Evolutionary conservation across 2,329 filamentous ascomycete genomes (phyloP).

Genomic region (Fusarium oxysporum): DNA sequence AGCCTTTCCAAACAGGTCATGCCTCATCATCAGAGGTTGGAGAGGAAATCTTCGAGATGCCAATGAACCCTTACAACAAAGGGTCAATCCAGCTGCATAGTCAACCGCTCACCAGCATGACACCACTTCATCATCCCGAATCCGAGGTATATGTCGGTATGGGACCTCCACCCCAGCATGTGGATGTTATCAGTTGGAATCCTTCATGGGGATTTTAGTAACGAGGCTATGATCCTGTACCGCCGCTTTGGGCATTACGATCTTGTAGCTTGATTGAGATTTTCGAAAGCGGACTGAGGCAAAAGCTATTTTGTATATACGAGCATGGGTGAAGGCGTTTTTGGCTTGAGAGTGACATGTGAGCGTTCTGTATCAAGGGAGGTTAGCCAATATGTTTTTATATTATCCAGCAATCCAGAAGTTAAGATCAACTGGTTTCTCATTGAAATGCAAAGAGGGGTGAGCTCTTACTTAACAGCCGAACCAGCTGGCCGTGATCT

Average conservation of each 20-base stretch:
- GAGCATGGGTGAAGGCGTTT: background rate
- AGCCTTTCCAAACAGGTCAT: conserved; percentile 37
- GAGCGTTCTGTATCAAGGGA: conserved; percentile 17
- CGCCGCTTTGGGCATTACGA: background rate
- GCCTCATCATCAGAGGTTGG: conserved; percentile 32
- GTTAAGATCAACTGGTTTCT: background rate
- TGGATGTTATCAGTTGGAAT: conserved; percentile 29
- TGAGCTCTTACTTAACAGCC: background rate
- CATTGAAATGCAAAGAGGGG: background rate
- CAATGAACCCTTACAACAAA: conserved; percentile 32
- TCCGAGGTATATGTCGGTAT: conserved; percentile 29
- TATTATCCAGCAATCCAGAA: conserved; percentile 3
- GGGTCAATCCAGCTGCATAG: conserved; percentile 23
- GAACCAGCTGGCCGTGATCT: background rate
- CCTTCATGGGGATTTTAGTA: conserved; percentile 37
- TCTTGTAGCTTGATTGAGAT: background rate
- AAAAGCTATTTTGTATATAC: conserved; percentile 5
- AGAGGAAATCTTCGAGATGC: conserved; percentile 42
- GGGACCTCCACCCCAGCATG: conserved; percentile 18
- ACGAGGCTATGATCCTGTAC: background rate
- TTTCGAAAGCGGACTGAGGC: background rate
- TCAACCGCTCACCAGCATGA: conserved; percentile 16
- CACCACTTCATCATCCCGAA: conserved; percentile 13
- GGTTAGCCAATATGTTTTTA: conserved; percentile 3
- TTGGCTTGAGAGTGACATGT: background rate